Conservation (phyloP, 1,139 yeast species). For the Yamadazyma siamensis region DNA sequence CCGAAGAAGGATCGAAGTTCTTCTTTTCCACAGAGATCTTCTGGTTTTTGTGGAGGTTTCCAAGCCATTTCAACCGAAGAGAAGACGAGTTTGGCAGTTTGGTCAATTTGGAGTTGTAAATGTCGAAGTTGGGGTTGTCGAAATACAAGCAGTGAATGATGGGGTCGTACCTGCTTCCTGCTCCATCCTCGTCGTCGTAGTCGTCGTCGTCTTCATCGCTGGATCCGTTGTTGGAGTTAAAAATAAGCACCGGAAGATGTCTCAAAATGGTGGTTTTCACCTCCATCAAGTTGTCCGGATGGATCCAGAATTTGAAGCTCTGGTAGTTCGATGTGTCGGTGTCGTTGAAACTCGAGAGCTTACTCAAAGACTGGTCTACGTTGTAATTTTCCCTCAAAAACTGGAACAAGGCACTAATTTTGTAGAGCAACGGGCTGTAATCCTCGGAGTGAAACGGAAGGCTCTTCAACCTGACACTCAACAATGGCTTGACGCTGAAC, state of each 20-base stretch:
- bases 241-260: slow-evolving; percentile 88
- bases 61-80: slow-evolving; percentile 87
- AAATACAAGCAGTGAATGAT: slow-evolving; percentile 83
- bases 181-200: slow-evolving; percentile 22
- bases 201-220: slow-evolving; percentile 38
- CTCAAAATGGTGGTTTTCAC: slow-evolving; percentile 91
- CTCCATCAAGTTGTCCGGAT: slow-evolving; percentile 94
- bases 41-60: slow-evolving; percentile 71
- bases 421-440: slow-evolving; percentile 84
- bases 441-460: slow-evolving; percentile 94
- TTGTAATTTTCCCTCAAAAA: slow-evolving; percentile 68
- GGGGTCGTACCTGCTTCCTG: slow-evolving; percentile 53
- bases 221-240: slow-evolving; percentile 45
- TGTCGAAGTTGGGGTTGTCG: slow-evolving; percentile 77
- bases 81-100: slow-evolving; percentile 70
- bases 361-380: slow-evolving; percentile 38
- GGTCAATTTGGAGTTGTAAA: slow-evolving; percentile 80
- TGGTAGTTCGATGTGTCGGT: slow-evolving; percentile 58
- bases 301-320: slow-evolving; percentile 91
- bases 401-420: slow-evolving; percentile 77
- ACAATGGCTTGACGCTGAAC: slow-evolving; percentile 82
- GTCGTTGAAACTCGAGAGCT: slow-evolving; percentile 46
- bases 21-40: slow-evolving; percentile 81
- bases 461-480: slow-evolving; percentile 81
- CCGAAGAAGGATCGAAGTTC: slow-evolving; percentile 56